Evolutionary conservation across 2,329 filamentous ascomycete species (phyloP), one percentile per base, ranked within the genome.

Genomic region (Penicillium sp.): DNA sequence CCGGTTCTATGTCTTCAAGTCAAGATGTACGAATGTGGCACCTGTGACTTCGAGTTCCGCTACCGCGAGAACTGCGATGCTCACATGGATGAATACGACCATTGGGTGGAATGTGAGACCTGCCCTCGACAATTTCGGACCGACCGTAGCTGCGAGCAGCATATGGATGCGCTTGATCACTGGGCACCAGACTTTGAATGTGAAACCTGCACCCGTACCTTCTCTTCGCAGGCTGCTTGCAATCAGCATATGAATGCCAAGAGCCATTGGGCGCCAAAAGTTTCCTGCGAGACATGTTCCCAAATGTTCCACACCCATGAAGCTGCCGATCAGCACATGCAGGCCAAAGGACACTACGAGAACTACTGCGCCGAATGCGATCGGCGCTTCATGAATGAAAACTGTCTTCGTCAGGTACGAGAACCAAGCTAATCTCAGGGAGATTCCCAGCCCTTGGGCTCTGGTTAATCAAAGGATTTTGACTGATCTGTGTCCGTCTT

Each of bases 321-420:
- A 4, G 52, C 62, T n/a, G 56, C 57, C n/a, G 27, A 58, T 10
- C 60, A 68, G 51, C 68, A 70, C 15, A 69, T 70, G 68, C 34
- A 62, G n/a, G 53, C 46, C 21, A 41, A 34, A 1, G 13, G 50
- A 9, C 68, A 70, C 50, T 66, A 62, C 50, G 54, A 53, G 27
- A 59, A 66, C 50, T 74, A 73, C 53, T 76, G 70, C 55, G 5
- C 2, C 2, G 23, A 55, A 45, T 77, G 75, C 57, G 21, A 68
- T 2, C 60, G 62, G 11, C 53, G 38, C 0, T 76, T 76, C 31
- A 19, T 59, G 11, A 74, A 66, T 50, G 63, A 59, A 16, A 75
- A 75, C 46, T 69, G 66, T 46, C 55, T 74, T 11, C 61, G 47
- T 8, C 68, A 65, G 65, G 71, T 72, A 45, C 1, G 40, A 7